These are phyloP conservation scores for Microbotryomycetes sp. DNA, from an alignment of 1,284 basidiomycete species.

Conservation along the genomic window DNA sequence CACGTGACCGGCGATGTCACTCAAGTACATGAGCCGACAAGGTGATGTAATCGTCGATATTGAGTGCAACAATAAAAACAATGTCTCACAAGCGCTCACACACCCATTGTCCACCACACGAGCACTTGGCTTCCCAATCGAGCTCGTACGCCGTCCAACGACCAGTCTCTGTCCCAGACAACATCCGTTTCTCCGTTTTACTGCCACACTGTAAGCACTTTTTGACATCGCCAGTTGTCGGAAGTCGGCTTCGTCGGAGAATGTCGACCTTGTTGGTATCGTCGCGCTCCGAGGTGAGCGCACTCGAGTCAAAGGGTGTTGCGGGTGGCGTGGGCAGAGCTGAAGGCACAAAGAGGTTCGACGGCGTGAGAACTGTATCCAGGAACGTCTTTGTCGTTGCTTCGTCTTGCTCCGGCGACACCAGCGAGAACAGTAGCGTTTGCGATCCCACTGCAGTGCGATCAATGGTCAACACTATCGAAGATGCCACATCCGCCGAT, in stretches of 20 bases:
- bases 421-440: not conserved
- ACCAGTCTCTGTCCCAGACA: not conserved
- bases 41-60: too few relatives aligned
- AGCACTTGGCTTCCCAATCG: constrained; percentile 11
- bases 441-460: not conserved
- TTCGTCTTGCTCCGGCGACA: not conserved
- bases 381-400: too few relatives aligned
- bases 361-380: not conserved
- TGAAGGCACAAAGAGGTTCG: not conserved
- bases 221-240: not conserved
- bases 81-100: not conserved
- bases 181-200: not conserved
- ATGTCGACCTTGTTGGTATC: too few relatives aligned
- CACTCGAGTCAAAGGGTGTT: too few relatives aligned
- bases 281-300: too few relatives aligned
- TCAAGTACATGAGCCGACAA: too few relatives aligned
- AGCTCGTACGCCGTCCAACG: constrained; percentile 1
- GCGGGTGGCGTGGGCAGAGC: not conserved
- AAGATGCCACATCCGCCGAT: too few relatives aligned
- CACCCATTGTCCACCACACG: constrained; percentile 15
- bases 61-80: not conserved
- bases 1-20: too few relatives aligned
- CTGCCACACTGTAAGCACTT: constrained; percentile 10
- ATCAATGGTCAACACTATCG: too few relatives aligned
- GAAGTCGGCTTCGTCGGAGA: constrained; percentile 2